Percentiles rank a stretch among this genome's conserved stretches.
These are phyloP conservation scores for Glycine soja DNA, from an alignment of 306 rosid species.

Conservation along the genomic window DNA sequence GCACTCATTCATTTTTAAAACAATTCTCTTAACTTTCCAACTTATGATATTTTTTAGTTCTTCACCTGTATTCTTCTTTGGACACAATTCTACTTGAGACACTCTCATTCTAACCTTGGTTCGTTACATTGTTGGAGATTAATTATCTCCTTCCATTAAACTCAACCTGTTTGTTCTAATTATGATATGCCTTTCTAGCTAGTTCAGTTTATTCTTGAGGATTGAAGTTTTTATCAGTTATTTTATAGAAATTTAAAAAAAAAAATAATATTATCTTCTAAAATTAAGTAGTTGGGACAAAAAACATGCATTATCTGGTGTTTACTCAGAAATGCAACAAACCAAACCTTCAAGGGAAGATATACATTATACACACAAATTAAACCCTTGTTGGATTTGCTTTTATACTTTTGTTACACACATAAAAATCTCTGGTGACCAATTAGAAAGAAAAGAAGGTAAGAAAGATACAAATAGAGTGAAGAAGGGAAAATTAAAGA, in stretches of 20 bases:
- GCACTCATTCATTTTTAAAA: neutral
- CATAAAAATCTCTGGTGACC: neutral
- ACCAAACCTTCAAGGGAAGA: slow-evolving; percentile 13
- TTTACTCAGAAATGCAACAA: slow-evolving; percentile 9
- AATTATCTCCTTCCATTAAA: neutral
- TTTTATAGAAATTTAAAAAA: neutral
- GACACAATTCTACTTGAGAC: neutral
- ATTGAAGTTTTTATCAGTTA: neutral
- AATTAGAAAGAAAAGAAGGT: neutral
- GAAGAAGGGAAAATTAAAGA: neutral
- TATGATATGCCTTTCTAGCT: neutral
- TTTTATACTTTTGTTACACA: neutral
- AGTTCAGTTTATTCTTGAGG: neutral
- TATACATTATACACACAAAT: neutral
- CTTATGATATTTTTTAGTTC: neutral
- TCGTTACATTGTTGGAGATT: neutral
- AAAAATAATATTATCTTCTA: neutral
- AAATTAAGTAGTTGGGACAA: neutral
- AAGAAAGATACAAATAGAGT: neutral
- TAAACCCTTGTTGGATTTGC: neutral
- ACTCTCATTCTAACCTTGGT: neutral
- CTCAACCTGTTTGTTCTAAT: neutral
- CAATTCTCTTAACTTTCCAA: slow-evolving; percentile 10
- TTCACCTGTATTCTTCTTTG: neutral
- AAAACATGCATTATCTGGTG: neutral